Percentiles rank a stretch among this genome's conserved stretches.
Evolutionary conservation across 345 rosid species (phyloP).

Genomic region (Draba incana): DNA sequence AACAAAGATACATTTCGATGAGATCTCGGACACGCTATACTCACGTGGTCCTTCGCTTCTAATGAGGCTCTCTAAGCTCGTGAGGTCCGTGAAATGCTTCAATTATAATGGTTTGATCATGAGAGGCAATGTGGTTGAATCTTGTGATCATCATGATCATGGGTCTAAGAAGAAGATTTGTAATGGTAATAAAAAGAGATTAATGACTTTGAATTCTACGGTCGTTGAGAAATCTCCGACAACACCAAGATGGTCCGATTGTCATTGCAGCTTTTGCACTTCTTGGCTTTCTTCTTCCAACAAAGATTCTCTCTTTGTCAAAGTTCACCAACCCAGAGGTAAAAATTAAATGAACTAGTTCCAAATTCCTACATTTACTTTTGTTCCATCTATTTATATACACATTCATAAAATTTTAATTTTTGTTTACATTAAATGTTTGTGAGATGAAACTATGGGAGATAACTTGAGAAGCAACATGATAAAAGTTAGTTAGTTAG

Average conservation of each 20-base stretch:
- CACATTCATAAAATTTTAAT: not conserved
- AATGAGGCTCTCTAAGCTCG: constrained; percentile 59
- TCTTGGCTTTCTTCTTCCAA: constrained; percentile 64
- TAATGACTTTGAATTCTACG: constrained; percentile 58
- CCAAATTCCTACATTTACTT: constrained; percentile 5
- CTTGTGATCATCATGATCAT: constrained; percentile 38
- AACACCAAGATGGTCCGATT: constrained; percentile 90
- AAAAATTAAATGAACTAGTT: not conserved
- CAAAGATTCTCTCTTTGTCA: constrained; percentile 67
- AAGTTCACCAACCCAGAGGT: constrained; percentile 67
- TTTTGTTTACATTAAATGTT: not conserved
- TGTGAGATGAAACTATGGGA: not conserved
- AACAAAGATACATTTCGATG: constrained; percentile 72
- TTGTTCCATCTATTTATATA: not conserved
- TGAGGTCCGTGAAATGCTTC: constrained; percentile 48
- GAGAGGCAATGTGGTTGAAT: constrained; percentile 39
- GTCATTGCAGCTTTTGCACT: constrained; percentile 74
- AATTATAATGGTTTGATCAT: constrained; percentile 37
- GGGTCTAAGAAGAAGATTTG: constrained; percentile 39
- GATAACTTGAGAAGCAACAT: too few species aligned
- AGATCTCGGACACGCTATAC: constrained; percentile 90
- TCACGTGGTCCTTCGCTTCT: constrained; percentile 60
- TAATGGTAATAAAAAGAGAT: constrained; percentile 25
- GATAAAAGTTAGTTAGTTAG: not conserved
- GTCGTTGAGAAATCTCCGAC: constrained; percentile 62